Evolutionary conservation across 179 eudicot species (phyloP), one percentile per base, ranked within the genome.

Genomic region (Beta corolliflora): DNA sequence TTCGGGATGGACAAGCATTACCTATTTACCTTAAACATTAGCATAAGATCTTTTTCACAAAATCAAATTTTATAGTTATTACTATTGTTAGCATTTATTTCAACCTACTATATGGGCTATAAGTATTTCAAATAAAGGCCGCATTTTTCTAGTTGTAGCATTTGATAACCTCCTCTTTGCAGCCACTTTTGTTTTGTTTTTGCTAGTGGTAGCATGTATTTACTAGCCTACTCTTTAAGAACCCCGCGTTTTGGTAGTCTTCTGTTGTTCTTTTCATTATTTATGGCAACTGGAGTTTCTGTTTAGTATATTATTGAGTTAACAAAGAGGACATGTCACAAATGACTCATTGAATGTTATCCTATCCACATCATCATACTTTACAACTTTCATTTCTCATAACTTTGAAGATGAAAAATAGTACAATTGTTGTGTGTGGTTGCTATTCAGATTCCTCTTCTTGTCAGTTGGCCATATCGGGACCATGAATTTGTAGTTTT

Each of bases 391-490:
- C 41, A 36, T 36, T 36, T 36, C 41, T 36, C 3, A 36, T 36
- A 1, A 36, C 41, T 36, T 36, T 0, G 1, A 36, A 36, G 41
- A 36, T 36, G 41, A 36, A 36, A 36, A 36, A 36, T 36, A 36
- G 41, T 36, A 36, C 41, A 36, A 2, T 0, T 36, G 0, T 71
- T 25, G 45, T 60, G 0, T 52, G 73, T 81, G 80, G 68, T 19
- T 45, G 48, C 21, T 31, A 73, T 48, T 74, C 18, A n/a, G 77
- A 60, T 75, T 58, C 29, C 58, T 19, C 46, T 79, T 60, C 21
- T 69, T 48, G 72, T 68, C 23, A 55, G 59, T 48, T 81, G 72
- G 80, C 68, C 18, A 15, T 72, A 79, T 75, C 25, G 78, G 76
- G 66, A 18, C 84, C 78, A 25, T 60, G 44, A 31, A 10, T 61